Base-by-base conservation (phyloP, 345 rosid genomes). In the Bruguiera parviflora region DNA sequence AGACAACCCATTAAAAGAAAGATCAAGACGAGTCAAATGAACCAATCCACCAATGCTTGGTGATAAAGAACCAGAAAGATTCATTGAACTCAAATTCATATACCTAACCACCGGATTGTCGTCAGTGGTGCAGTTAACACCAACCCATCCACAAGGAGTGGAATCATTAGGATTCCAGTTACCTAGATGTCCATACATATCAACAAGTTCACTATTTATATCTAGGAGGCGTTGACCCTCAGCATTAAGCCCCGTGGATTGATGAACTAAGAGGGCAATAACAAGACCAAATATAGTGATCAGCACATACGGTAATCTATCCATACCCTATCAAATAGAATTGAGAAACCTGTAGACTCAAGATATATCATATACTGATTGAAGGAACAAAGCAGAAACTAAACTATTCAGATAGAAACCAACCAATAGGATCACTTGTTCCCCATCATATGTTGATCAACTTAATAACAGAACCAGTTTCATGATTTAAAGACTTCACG, bases 111-210 rank as follows among this genome's bases (percentile, higher is more conserved):
- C 82, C 39, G 86, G 85, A 63, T 58, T 72, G 75, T 64, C 72
- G 39, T 73, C 70, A 75, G 72, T 46, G 58, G 80, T 77, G 78
- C 98, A 93, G 18, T 70, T 79, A 71, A 93, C 97, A 51, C 96
- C 96, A 1, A 15, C 72, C 98, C 98, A 93, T 63, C 79, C 72
- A 82, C 98, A 93, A 62, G 98, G 97, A 25, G 78, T 84, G 65
- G 89, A 63, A 85, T 86, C 91, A 77, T 70, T 76, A 28, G 84
- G 76, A 57, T 88, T 77, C 98, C 98, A 93, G 70, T 79, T 79
- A 59, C 60, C 70, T 65, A 93, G 67, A 77, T 71, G 63, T 32
- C 81, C 71, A 72, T 68, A 61, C 2, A 72, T 64, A 81, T 85
- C 97, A 67, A 78, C 75, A 52, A 93, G 65, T 52, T 71, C 72